Conservation (phyloP, 371 early-diverging fungal species). For the Mortierella sp. region DNA sequence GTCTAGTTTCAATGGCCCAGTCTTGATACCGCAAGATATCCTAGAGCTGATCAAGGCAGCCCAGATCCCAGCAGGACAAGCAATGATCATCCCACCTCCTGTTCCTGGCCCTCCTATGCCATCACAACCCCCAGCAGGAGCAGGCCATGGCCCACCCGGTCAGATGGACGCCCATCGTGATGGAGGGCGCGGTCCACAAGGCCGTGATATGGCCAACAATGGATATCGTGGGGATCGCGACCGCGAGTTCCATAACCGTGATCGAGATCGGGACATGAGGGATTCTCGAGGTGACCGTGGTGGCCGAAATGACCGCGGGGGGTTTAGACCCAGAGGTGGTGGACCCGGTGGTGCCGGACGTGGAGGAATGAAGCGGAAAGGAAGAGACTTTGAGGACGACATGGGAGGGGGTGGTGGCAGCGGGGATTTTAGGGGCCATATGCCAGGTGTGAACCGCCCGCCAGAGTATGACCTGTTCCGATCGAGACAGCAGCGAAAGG, state of each 20-base stretch:
- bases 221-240: constrained; percentile 33
- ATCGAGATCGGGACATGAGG: constrained; percentile 15
- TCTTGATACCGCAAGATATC: constrained; percentile 60
- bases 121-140: constrained; percentile 17
- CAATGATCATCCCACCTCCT: constrained; percentile 38
- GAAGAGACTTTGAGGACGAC: constrained; percentile 66
- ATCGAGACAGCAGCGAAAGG: constrained; percentile 64
- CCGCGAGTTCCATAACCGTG: constrained; percentile 19
- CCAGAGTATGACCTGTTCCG: constrained; percentile 72
- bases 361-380: constrained; percentile 60
- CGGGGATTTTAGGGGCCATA: constrained; percentile 28
- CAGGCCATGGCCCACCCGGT: constrained; percentile 10
- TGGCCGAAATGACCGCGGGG: constrained; percentile 48
- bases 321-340: constrained; percentile 47
- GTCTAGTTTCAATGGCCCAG: constrained; percentile 62
- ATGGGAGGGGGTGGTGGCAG: constrained; percentile 33
- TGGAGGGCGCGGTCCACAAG: constrained; percentile 18
- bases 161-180: constrained; percentile 32
- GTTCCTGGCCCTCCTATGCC: constrained; percentile 9
- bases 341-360: constrained; percentile 40
- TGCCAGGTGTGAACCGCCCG: constrained; percentile 64
- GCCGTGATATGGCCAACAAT: constrained; percentile 45
- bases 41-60: constrained; percentile 64
- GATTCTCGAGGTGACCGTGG: constrained; percentile 21
- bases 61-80: constrained; percentile 49